Evolutionary conservation across 164 flowering plant species (phyloP), one percentile per base, ranked within the genome.

Genomic region (Vitis amurensis): DNA sequence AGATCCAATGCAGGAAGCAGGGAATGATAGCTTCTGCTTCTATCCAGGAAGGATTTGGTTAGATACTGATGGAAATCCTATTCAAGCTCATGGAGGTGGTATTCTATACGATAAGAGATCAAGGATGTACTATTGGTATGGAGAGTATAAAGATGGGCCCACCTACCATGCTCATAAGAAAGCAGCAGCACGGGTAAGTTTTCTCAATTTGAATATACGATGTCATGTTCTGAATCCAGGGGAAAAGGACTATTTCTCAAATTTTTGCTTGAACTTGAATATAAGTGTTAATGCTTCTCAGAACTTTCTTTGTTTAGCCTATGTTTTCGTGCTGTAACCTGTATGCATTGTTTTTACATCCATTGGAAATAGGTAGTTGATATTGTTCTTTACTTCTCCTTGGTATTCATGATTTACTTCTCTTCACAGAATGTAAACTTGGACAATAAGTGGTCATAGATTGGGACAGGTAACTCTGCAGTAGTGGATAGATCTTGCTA

Each of bases 21-120:
- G 79, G 23, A 88, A 89, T 64, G 88, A 83, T 50, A 89, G 85
- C 68, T 75, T 73, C 64, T 82, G 87, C 73, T 96, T 79, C 69
- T 75, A 82, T 68, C 98, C 98, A 0, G 97, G 94, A 56, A 89
- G 86, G 77, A 85, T 89, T 50, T 96, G 99, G 99, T 78, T 96
- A 77, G 99, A 96, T 69, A 93, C 97, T 15, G 96, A 91, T 50
- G 97, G 98, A 63, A 86, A 87, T 74, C 93, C 92, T 44, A 96
- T 93, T 79, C 99, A 96, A 78, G 98, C 98, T 59, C 99, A 96
- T 79, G 99, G 99, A 64, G 99, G 99, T 44, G 99, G 99, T 31
- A 82, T 96, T 71, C 57, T 96, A 47, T 85, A 87, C 77, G 97
- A 83, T 73, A 77, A 83, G 70, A 85, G 73, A 61, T 79, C 82